phyloP scores from a whole-genome alignment of 2,329 filamentous ascomycete species.

The Ophiosphaerella narmari region DNA sequence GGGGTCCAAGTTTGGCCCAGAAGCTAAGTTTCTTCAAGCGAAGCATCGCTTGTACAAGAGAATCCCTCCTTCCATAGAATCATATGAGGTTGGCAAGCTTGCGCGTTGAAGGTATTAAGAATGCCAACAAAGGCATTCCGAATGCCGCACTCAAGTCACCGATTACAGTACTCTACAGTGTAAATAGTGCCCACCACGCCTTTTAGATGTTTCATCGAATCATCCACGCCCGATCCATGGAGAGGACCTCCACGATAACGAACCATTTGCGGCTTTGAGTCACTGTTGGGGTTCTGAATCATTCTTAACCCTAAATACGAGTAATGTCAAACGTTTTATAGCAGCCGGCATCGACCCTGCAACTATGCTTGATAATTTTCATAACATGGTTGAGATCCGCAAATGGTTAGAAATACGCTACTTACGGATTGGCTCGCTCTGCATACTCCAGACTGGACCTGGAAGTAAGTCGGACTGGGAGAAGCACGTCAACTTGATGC shows the following conservation, averaged over 20 bases:
- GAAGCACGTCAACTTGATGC: constrained; percentile 4
- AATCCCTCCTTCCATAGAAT: background rate
- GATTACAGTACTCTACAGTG: background rate
- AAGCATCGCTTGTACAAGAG: background rate
- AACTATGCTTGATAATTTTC: constrained; percentile 2
- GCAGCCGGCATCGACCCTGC: background rate
- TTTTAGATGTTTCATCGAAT: background rate
- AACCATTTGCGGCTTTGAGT: constrained; percentile 11
- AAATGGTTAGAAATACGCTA: constrained; percentile 1
- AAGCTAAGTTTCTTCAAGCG: background rate
- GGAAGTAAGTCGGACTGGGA: constrained; percentile 4
- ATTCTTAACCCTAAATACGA: constrained; percentile 1
- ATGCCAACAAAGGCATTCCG: background rate
- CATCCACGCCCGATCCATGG: background rate
- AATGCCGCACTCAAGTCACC: background rate
- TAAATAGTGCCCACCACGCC: background rate
- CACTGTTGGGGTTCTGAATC: constrained; percentile 14
- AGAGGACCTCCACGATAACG: background rate
- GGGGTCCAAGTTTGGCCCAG: background rate
- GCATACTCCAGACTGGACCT: constrained; percentile 9
- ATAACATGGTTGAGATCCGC: background rate
- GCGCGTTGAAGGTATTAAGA: background rate
- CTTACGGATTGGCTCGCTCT: constrained; percentile 14
- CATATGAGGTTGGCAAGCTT: background rate
- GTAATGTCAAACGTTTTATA: background rate